Evolutionary conservation across 2,329 filamentous ascomycete species (phyloP), one percentile per base, ranked within the genome.

Genomic region (Dactylella cylindrospora): DNA sequence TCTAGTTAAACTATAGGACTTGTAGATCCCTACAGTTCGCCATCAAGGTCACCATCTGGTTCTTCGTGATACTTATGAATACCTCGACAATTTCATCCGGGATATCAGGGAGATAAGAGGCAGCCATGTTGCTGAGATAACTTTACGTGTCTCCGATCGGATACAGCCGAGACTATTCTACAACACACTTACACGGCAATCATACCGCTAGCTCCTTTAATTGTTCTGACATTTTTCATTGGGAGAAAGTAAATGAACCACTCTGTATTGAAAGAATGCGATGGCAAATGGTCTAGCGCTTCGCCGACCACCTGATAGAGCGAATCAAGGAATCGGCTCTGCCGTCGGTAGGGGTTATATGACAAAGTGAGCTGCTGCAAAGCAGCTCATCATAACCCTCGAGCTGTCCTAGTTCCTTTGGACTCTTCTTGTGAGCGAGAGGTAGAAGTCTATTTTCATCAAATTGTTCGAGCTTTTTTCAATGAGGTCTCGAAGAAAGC

Each of bases 201-300:
- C 44, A 47, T 13, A 47, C 22, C 20, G 38, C 44, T 23, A 38
- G 44, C 23, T 38, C 44, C 6, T 36, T 47, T 13, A 47, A 47
- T 23, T 47, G 44, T n/a, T 13, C 31, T 12, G 36, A 38, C n/a
- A 10, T 47, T 13, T 22, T 47, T 13, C 19, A 47, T n/a, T 20
- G 36, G n/a, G 44, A 38, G 15, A 26, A n/a, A 10, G 15, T 25
- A 3, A 8, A 26, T 8, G n/a, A 2, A n/a, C n/a, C n/a, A 7
- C 44, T 47, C n/a, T 32, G 38, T 19, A 38, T 47, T 9, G 44
- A 47, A 28, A 32, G 44, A 9, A 10, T 28, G 3, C 17, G 44
- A 10, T 31, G 38, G 19, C 38, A 47, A 20, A 47, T 38, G 44
- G 28, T 47, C 13, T 6, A n/a, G 8, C 32, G 29, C n/a, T 13